phyloP scores from a whole-genome alignment of 805 yeast genomes.

The Cyberlindnera amylophila region DNA sequence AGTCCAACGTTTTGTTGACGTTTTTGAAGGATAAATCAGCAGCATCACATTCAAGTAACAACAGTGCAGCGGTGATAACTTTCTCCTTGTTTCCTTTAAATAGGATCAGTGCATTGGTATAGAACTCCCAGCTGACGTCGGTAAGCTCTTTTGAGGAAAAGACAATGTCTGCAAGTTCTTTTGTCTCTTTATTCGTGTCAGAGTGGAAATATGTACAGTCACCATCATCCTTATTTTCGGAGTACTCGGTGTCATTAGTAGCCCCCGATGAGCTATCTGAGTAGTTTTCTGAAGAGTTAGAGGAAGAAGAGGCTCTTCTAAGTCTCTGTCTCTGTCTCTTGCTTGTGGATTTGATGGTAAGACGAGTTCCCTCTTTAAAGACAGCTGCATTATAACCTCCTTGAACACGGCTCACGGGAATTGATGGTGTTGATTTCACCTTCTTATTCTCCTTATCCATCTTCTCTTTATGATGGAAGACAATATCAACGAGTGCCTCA shows the following conservation, averaged over 20 bases:
- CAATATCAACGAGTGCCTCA: constrained; percentile 36
- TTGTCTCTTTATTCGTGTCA: constrained; percentile 27
- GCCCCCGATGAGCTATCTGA: no score
- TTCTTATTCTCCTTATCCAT: neutral
- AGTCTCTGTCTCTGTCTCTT: no score
- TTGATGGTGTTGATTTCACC: neutral
- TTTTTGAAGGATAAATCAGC: constrained; percentile 27
- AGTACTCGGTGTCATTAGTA: neutral
- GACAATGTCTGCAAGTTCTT: constrained; percentile 33
- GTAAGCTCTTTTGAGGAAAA: constrained; percentile 33
- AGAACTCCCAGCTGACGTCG: constrained; percentile 37
- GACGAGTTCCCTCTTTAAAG: no score
- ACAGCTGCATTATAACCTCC: neutral
- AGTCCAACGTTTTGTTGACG: constrained; percentile 4
- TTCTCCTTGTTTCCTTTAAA: constrained; percentile 41
- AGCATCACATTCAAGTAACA: constrained; percentile 31
- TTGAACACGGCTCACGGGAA: no score
- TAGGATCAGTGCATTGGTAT: constrained; percentile 36
- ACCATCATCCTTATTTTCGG: neutral
- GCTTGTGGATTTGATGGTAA: no score
- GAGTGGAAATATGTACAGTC: constrained; percentile 13
- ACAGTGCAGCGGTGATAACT: constrained; percentile 35
- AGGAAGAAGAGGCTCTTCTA: no score
- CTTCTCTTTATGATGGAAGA: constrained; percentile 20
- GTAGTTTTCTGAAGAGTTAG: no score